A percentile compares a stretch with the other conserved stretches of the same genome.
Evolutionary conservation across 257 asterid species (phyloP).

Genomic region (Cruciata laevipes): DNA sequence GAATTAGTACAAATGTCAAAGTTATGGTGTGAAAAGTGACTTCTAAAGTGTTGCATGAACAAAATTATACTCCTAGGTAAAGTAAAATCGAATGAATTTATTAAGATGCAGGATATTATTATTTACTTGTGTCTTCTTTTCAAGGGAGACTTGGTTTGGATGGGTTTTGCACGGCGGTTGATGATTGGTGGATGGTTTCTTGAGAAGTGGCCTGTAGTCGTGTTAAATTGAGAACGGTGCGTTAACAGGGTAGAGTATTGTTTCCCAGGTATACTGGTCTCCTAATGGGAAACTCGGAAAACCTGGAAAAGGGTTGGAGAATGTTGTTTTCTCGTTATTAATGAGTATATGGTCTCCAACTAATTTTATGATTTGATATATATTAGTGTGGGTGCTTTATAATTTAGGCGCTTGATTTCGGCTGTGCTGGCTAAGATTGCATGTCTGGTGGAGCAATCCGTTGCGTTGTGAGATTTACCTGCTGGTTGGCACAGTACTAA

Average conservation of each 20-base stretch:
- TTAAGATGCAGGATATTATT: too few species aligned
- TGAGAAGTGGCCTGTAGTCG: not conserved
- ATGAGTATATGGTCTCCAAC: constrained; percentile 21
- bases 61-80: too few species aligned
- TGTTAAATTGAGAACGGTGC: not conserved
- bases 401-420: not conserved
- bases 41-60: too few species aligned
- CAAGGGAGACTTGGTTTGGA: not conserved
- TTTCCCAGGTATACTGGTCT: not conserved
- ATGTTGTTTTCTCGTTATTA: not conserved
- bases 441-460: not conserved
- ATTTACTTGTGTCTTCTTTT: too few species aligned
- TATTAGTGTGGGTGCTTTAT: not conserved
- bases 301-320: constrained; percentile 9
- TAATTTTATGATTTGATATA: not conserved
- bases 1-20: too few species aligned
- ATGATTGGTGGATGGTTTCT: not conserved
- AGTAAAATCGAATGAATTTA: too few species aligned
- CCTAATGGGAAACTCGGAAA: constrained; percentile 9
- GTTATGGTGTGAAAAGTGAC: too few species aligned
- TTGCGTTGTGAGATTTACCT: not conserved
- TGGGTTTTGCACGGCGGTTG: not conserved
- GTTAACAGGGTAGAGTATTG: not conserved
- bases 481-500: not conserved
- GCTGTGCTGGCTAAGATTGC: not conserved